Percentiles rank a stretch among this genome's conserved stretches.
Conservation (phyloP, 805 yeast genomes). For the Candida boidinii region DNA sequence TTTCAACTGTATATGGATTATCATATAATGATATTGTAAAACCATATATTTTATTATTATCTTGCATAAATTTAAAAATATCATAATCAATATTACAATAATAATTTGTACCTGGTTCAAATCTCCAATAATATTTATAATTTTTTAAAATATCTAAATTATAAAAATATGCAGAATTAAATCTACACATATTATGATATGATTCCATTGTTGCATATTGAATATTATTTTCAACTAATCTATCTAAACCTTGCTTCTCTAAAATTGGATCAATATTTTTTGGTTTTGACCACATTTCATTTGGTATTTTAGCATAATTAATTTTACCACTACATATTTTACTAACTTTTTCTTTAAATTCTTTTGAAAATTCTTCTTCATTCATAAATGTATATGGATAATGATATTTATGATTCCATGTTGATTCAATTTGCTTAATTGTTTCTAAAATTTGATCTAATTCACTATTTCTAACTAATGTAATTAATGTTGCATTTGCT, state of each 20-base stretch:
- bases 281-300: constrained; percentile 56
- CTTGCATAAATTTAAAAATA: constrained; percentile 73
- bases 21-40: constrained; percentile 71
- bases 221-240: constrained; percentile 32
- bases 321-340: constrained; percentile 24
- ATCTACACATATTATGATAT: constrained; percentile 88
- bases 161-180: constrained; percentile 78
- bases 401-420: constrained; percentile 55
- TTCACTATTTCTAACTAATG: constrained; percentile 64
- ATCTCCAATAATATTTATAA: constrained; percentile 89
- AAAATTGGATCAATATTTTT: constrained; percentile 35
- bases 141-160: constrained; percentile 55
- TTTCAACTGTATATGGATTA: constrained; percentile 53
- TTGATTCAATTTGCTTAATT: constrained; percentile 48
- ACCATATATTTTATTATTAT: constrained; percentile 63
- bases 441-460: constrained; percentile 37
- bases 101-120: constrained; percentile 73
- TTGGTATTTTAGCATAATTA: constrained; percentile 22
- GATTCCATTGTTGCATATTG: constrained; percentile 71
- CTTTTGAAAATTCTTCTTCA: constrained; percentile 54
- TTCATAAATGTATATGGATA: constrained; percentile 75
- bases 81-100: constrained; percentile 76
- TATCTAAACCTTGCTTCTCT: constrained; percentile 12
- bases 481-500: constrained; percentile 65
- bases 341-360: constrained; percentile 41